Base-by-base conservation (phyloP, 2,329 filamentous ascomycete genomes). In the Fusarium sp. region DNA sequence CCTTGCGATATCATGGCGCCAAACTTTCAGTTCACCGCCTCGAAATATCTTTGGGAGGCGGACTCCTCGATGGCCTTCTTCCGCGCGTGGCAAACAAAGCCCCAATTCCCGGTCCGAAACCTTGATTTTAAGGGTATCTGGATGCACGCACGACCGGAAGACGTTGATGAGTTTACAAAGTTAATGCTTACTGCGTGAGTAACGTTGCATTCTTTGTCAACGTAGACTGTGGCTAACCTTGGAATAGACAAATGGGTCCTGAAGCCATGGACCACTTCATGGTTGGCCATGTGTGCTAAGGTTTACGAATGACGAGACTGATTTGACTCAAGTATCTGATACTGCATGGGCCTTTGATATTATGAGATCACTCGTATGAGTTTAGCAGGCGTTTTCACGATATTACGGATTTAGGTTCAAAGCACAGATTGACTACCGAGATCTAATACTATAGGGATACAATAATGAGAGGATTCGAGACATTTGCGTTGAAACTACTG, bases 1-100 rank as follows among this genome's bases (percentile, higher is more conserved):
- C 66, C 72, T 18, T 54, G 57, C 42, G 65, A 72, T 1, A 32
- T 69, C 14, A 72, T 73, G 63, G 10, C 34, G 12, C 20, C 55
- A 30, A 13, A 25, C 13, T 55, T 72, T 23, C 34, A 45, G 41
- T 81, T 79, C 59, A 84, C 79, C 4, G 78, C 82, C 20, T 84
- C 82, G 8, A 75, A 75, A 10, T 78, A 82, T 58, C 78, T 85
- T 20, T 85, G 82, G 83, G 77, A 82, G 18, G 82, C 83, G 2
- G 62, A 71, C 30, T 78, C 78, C 7, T 80, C 82, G 3, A 73
- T 81, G 21, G 77, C 81, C 4, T 85, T 85, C 66, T 83, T 77
- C 70, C 78, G 75, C 3, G 79, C 82, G 4, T 84, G 82, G 83
- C 78, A 80, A n/a, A 78, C 80, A 34, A 81, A 81, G 75, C 80